Evolutionary conservation across 1,284 basidiomycete species (phyloP).

Genomic region (Malassezia psittaci): DNA sequence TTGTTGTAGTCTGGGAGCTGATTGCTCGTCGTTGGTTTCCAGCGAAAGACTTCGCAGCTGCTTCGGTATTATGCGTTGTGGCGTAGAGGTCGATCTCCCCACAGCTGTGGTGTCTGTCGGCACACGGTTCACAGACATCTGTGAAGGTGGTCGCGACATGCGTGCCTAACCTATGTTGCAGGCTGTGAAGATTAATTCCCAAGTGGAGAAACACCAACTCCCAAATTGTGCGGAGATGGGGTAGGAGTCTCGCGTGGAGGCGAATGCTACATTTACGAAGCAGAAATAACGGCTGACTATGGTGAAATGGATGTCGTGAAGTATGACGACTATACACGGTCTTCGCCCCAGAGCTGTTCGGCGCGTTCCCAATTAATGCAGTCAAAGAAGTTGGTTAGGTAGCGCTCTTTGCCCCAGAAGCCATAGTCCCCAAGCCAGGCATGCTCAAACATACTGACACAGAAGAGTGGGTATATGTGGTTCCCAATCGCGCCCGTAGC

Average conservation of each 20-base stretch:
- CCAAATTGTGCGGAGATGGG: no score
- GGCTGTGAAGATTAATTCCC: not conserved
- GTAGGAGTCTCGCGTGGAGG: no score
- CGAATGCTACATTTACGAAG: no score
- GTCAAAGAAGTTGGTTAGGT: constrained; percentile 78
- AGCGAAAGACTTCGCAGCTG: not conserved
- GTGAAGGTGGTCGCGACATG: not conserved
- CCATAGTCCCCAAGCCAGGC: constrained; percentile 83
- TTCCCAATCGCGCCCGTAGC: constrained; percentile 50
- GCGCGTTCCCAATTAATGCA: constrained; percentile 67
- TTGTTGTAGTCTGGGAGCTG: no score
- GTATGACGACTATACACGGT: not conserved
- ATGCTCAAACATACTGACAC: constrained; percentile 77
- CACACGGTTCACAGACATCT: not conserved
- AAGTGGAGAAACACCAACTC: not conserved
- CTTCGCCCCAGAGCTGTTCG: constrained; percentile 21
- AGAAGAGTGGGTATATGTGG: constrained; percentile 66
- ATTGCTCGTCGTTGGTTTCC: not conserved
- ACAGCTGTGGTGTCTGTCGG: not conserved
- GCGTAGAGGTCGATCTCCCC: constrained; percentile 1
- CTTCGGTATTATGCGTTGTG: not conserved
- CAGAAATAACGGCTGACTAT: no score
- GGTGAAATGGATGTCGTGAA: not conserved
- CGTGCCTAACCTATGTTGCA: not conserved
- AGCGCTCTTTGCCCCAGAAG: constrained; percentile 84